A percentile compares a stretch with the other conserved stretches of the same genome.
These are phyloP conservation scores for Lepidium campestre DNA, from an alignment of 441 rosid species.

Conservation along the genomic window DNA sequence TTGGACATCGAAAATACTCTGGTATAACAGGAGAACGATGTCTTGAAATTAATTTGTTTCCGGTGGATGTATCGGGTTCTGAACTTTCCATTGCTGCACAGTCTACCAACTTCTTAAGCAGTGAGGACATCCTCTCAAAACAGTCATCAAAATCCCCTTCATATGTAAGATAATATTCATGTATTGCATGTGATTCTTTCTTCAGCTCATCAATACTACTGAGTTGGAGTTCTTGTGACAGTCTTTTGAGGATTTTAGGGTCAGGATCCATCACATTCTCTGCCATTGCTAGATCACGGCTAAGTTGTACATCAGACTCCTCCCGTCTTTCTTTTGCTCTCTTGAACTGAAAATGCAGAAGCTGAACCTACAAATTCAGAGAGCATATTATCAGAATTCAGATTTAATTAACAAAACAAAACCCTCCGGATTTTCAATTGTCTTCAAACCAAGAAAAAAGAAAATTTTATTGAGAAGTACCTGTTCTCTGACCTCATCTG, in stretches of 20 bases:
- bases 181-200: conserved; percentile 75
- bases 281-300: conserved; percentile 57
- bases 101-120: conserved; percentile 71
- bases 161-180: conserved; percentile 56
- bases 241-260: conserved; percentile 52
- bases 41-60: conserved; percentile 39
- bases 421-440: neutral
- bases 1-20: conserved; percentile 94
- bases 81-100: conserved; percentile 47
- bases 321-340: conserved; percentile 70
- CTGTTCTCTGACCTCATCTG: conserved; percentile 91
- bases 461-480: conserved; percentile 27
- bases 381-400: neutral
- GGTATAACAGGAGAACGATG: conserved; percentile 95
- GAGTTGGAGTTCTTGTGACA: conserved; percentile 76
- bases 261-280: conserved; percentile 56
- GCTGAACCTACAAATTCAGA: conserved; percentile 49
- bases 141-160: conserved; percentile 55
- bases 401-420: neutral
- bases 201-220: conserved; percentile 65
- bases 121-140: conserved; percentile 57
- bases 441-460: neutral
- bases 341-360: conserved; percentile 78
- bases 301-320: conserved; percentile 54
- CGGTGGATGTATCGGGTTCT: conserved; percentile 40